These are phyloP conservation scores for Ministeria vibrans DNA, from an alignment of 78 protist genomes.

Conservation along the genomic window DNA sequence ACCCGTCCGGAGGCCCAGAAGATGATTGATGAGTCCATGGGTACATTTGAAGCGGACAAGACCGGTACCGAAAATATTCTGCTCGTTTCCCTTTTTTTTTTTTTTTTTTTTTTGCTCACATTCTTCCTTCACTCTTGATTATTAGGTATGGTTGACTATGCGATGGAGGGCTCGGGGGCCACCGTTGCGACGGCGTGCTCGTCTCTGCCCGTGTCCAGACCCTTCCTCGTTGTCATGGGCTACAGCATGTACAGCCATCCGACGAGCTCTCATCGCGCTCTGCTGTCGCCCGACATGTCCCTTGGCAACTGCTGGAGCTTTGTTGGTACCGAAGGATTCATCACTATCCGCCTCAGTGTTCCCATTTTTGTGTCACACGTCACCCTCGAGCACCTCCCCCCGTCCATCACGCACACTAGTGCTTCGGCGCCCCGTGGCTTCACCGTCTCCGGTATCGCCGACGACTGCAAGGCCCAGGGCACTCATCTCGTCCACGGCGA, in stretches of 20 bases:
- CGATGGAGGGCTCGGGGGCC: neutral
- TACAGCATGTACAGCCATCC: neutral
- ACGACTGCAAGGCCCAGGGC: no score
- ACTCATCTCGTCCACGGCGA: no score
- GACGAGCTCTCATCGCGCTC: neutral
- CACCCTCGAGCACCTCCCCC: no score
- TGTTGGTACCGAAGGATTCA: no score
- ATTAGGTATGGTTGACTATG: neutral
- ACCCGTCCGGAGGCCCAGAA: no score
- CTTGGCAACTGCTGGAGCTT: no score
- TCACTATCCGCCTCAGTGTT: no score
- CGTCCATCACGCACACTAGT: no score
- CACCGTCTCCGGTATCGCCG: no score
- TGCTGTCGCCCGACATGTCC: neutral
- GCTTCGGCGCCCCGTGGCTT: no score
- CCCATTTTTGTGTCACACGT: no score
- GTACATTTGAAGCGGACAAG: neutral
- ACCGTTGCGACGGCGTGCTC: no score
- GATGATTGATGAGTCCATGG: neutral
- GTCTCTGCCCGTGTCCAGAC: neutral
- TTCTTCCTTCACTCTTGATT: neutral
- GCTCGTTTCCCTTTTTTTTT: neutral
- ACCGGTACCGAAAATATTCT: neutral
- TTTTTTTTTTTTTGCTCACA: neutral
- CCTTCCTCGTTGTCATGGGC: neutral